phyloP scores from a whole-genome alignment of 2,329 filamentous ascomycete species.

The Colletotrichum gigasporum region DNA sequence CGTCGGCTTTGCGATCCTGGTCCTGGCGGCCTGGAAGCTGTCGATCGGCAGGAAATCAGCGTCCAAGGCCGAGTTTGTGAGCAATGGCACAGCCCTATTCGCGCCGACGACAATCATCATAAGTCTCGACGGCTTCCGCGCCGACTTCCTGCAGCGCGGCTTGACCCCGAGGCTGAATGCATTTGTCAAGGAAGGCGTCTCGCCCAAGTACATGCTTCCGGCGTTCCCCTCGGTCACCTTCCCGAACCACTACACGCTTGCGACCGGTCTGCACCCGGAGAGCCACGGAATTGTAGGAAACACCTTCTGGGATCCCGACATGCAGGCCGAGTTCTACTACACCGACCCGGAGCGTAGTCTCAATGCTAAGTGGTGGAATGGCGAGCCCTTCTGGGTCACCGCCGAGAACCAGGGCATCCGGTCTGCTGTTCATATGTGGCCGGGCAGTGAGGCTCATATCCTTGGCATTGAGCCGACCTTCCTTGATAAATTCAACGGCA shows the following conservation, averaged over 20 bases:
- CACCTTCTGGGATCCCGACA: constrained; percentile 86
- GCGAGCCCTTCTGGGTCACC: constrained; percentile 93
- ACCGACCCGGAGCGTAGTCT: constrained; percentile 80
- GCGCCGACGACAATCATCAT: constrained; percentile 92
- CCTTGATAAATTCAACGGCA: constrained; percentile 84
- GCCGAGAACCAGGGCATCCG: constrained; percentile 84
- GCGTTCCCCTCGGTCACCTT: constrained; percentile 98
- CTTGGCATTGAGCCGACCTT: constrained; percentile 78
- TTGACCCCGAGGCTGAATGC: constrained; percentile 84
- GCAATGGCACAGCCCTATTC: constrained; percentile 90
- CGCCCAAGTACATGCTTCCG: constrained; percentile 90
- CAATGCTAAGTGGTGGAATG: constrained; percentile 92
- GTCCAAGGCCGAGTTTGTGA: constrained; percentile 51
- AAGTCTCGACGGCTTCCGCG: constrained; percentile 94
- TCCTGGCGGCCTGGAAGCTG: constrained; percentile 67
- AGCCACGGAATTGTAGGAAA: constrained; percentile 94
- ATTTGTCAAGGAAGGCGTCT: constrained; percentile 85
- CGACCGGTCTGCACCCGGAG: constrained; percentile 92
- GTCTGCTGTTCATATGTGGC: constrained; percentile 97
- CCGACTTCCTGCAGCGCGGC: constrained; percentile 87
- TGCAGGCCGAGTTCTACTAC: constrained; percentile 86
- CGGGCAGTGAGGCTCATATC: constrained; percentile 90
- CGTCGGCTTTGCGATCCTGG: constrained; percentile 64
- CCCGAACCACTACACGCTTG: constrained; percentile 93
- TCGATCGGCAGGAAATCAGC: constrained; percentile 55